Percentiles rank a stretch among this genome's conserved stretches.
These are phyloP conservation scores for Didymella lethalis DNA, from an alignment of 2,329 filamentous ascomycete species.

Conservation along the genomic window DNA sequence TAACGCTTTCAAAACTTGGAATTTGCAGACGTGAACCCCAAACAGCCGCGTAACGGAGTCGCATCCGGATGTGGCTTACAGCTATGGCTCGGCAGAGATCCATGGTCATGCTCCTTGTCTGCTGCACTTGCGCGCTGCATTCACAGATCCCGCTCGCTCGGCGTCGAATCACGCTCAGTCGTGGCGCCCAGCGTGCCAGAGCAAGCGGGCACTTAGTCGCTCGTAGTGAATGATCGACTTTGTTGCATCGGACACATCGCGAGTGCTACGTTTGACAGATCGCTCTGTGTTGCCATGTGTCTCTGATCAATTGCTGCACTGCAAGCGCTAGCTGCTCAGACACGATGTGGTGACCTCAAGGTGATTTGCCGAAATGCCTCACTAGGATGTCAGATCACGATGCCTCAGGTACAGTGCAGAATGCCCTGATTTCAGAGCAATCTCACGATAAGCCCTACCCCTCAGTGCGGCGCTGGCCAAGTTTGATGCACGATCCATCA, in stretches of 20 bases:
- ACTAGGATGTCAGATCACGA: slow-evolving; percentile 7
- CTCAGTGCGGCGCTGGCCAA: slow-evolving; percentile 12
- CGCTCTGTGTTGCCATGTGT: slow-evolving; percentile 12
- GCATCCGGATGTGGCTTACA: slow-evolving; percentile 24
- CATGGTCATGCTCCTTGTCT: slow-evolving; percentile 17
- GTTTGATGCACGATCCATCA: slow-evolving; percentile 1
- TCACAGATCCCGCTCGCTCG: slow-evolving; percentile 24
- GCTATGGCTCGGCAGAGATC: slow-evolving; percentile 8
- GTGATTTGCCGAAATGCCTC: slow-evolving; percentile 8
- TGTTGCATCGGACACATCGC: slow-evolving; percentile 13
- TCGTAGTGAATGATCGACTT: slow-evolving; percentile 24
- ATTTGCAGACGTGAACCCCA: slow-evolving; percentile 19
- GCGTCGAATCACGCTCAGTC: slow-evolving; percentile 31
- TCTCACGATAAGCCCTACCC: slow-evolving; percentile 10
- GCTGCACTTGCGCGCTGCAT: slow-evolving; percentile 23
- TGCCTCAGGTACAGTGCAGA: slow-evolving; percentile 15
- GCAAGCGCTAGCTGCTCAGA: slow-evolving; percentile 7
- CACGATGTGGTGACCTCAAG: neutral
- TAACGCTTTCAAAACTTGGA: slow-evolving; percentile 38
- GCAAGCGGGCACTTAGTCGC: slow-evolving; percentile 12
- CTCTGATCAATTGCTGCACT: slow-evolving; percentile 11
- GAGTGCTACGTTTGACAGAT: slow-evolving; percentile 24
- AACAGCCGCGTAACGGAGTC: slow-evolving; percentile 30
- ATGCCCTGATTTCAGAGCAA: slow-evolving; percentile 10
- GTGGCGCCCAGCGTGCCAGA: slow-evolving; percentile 24